A percentile compares a stretch with the other conserved stretches of the same genome.
Evolutionary conservation across 2,329 filamentous ascomycete species (phyloP).

Genomic region (Sarocladium oryzae): DNA sequence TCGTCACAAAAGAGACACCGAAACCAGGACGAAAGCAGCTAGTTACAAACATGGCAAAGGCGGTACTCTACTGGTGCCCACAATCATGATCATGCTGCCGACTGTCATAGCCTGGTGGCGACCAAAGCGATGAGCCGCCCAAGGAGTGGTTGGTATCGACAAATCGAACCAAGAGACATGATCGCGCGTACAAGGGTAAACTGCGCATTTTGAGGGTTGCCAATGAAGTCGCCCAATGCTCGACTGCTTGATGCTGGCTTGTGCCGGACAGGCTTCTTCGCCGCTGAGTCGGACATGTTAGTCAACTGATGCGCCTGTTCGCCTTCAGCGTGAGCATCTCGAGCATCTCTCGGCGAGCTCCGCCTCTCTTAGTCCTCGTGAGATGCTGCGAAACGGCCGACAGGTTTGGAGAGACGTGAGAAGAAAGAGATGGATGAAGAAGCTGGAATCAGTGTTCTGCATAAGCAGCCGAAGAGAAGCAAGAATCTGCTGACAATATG

Average conservation of each 20-base stretch:
- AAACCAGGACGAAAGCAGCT: slow-evolving; percentile 48
- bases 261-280: slow-evolving; percentile 23
- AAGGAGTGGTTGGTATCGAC: slow-evolving; percentile 24
- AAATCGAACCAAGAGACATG: slow-evolving; percentile 41
- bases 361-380: slow-evolving; percentile 41
- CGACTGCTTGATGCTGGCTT: slow-evolving; percentile 33
- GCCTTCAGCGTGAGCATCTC: not conserved
- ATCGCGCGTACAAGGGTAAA: slow-evolving; percentile 32
- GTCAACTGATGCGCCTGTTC: slow-evolving; percentile 17
- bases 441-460: no score
- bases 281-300: slow-evolving; percentile 21
- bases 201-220: slow-evolving; percentile 24
- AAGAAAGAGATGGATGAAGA: no score
- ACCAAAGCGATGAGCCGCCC: slow-evolving; percentile 24
- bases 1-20: slow-evolving; percentile 45
- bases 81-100: slow-evolving; percentile 25
- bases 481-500: no score
- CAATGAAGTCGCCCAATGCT: slow-evolving; percentile 34
- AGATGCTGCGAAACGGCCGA: no score
- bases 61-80: slow-evolving; percentile 22
- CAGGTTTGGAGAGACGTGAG: no score
- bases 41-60: slow-evolving; percentile 45
- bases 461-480: no score
- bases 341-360: slow-evolving; percentile 36
- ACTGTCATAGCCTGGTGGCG: slow-evolving; percentile 24